A percentile compares a stretch with the other conserved stretches of the same genome.
phyloP scores from a whole-genome alignment of 192 early-diverging fungal species.

The Coemansia sp. region DNA sequence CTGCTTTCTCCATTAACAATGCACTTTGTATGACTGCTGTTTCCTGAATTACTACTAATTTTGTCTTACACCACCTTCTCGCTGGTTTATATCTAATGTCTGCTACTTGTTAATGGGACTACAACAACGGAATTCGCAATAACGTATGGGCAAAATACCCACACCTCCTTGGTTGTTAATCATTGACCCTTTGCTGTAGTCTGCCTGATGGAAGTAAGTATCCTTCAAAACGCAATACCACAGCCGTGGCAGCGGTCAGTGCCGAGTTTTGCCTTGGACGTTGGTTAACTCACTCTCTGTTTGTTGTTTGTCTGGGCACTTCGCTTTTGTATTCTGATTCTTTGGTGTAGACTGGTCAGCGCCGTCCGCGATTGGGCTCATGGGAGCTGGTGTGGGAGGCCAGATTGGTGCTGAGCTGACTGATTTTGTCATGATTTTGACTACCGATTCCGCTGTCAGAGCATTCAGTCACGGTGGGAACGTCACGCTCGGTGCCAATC shows the following conservation, averaged over 20 bases:
- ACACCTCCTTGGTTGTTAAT: too few relatives aligned
- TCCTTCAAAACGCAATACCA: neutral
- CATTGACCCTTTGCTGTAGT: constrained; percentile 18
- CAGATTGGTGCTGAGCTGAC: constrained; percentile 90
- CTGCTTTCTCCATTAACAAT: neutral
- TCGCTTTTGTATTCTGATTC: neutral
- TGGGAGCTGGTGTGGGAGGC: constrained; percentile 83
- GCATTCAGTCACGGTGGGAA: constrained; percentile 87
- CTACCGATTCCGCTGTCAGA: constrained; percentile 78
- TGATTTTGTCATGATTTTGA: constrained; percentile 91
- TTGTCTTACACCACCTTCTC: constrained; percentile 3
- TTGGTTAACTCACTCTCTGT: neutral
- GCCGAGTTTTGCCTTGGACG: neutral
- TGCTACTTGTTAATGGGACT: too few relatives aligned
- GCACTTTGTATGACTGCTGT: neutral
- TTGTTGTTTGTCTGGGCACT: neutral
- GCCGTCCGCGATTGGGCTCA: constrained; percentile 84
- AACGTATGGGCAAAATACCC: too few relatives aligned
- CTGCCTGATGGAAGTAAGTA: constrained; percentile 71
- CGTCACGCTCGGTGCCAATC: constrained; percentile 82
- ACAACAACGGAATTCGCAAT: too few relatives aligned
- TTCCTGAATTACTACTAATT: constrained; percentile 2
- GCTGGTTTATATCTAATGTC: neutral
- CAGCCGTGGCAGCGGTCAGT: neutral
- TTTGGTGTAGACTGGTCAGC: constrained; percentile 69